These are phyloP conservation scores for Prototheca wickerhamii DNA, from an alignment of 163 green algal genomes.

Conservation along the genomic window DNA sequence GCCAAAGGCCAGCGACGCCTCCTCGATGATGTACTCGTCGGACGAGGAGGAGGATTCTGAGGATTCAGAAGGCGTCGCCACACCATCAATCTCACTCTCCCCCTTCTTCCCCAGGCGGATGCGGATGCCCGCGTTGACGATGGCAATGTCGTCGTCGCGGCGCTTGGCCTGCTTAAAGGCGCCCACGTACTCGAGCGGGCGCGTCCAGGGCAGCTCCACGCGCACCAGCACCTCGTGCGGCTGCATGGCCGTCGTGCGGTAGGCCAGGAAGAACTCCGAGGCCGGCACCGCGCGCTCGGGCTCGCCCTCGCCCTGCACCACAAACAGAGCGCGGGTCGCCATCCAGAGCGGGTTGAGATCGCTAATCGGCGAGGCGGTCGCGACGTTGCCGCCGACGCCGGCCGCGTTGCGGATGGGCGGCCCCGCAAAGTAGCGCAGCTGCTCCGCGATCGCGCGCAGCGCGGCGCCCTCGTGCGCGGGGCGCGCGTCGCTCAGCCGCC, in stretches of 20 bases:
- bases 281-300: conserved; percentile 51
- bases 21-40: conserved; percentile 31
- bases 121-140: conserved; percentile 90
- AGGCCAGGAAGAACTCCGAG: conserved; percentile 85
- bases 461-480: conserved; percentile 39
- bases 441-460: conserved; percentile 65
- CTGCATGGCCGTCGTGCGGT: conserved; percentile 76
- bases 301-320: conserved; percentile 28
- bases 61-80: neutral
- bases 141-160: conserved; percentile 96
- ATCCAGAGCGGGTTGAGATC: conserved; percentile 95
- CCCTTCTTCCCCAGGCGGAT: conserved; percentile 37
- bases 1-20: conserved; percentile 70
- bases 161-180: conserved; percentile 96
- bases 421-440: conserved; percentile 92
- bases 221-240: conserved; percentile 67
- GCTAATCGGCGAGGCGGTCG: conserved; percentile 84
- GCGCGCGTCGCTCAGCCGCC: conserved; percentile 25
- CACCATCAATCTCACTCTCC: neutral
- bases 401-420: conserved; percentile 84
- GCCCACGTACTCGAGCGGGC: conserved; percentile 69
- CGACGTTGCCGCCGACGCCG: conserved; percentile 85
- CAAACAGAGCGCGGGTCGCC: conserved; percentile 67
- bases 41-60: neutral
- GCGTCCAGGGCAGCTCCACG: conserved; percentile 54